Conservation (phyloP, 352 stramenopile genomes). For the Achlya hypogyna region DNA sequence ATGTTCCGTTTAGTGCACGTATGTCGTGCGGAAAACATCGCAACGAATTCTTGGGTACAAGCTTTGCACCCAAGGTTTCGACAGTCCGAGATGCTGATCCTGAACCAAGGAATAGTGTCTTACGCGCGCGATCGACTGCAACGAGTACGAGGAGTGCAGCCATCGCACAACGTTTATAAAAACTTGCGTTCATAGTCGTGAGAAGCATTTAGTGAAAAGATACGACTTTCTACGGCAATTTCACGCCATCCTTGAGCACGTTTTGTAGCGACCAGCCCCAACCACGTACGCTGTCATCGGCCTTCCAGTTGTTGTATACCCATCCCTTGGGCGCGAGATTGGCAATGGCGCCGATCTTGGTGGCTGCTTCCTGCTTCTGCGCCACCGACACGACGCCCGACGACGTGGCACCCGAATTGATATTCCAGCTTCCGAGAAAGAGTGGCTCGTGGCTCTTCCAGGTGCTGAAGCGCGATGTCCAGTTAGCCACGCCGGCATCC, state of each 20-base stretch:
- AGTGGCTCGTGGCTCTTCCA: constrained; percentile 4
- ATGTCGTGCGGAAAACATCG: no score
- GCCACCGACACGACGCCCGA: not conserved
- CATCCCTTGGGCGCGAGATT: constrained; percentile 8
- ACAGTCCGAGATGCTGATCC: no score
- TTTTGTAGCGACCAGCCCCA: constrained; percentile 18
- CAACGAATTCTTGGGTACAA: no score
- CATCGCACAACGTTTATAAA: no score
- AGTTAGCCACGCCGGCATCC: not conserved
- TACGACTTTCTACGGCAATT: constrained; percentile 2
- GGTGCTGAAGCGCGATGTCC: not conserved
- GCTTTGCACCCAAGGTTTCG: no score
- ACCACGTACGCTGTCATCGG: not conserved
- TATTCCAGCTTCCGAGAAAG: constrained; percentile 13
- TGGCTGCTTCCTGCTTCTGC: not conserved
- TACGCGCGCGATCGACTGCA: no score
- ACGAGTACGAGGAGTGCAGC: no score
- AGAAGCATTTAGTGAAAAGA: no score
- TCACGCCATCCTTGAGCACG: constrained; percentile 1
- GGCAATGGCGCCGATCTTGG: not conserved
- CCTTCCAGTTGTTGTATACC: constrained; percentile 17
- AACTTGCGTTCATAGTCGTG: no score
- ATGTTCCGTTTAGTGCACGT: no score
- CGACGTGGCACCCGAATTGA: not conserved
- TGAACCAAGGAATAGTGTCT: no score